Evolutionary conservation across 257 asterid genomes (phyloP).

Genomic region (Hygrophila difformis): DNA sequence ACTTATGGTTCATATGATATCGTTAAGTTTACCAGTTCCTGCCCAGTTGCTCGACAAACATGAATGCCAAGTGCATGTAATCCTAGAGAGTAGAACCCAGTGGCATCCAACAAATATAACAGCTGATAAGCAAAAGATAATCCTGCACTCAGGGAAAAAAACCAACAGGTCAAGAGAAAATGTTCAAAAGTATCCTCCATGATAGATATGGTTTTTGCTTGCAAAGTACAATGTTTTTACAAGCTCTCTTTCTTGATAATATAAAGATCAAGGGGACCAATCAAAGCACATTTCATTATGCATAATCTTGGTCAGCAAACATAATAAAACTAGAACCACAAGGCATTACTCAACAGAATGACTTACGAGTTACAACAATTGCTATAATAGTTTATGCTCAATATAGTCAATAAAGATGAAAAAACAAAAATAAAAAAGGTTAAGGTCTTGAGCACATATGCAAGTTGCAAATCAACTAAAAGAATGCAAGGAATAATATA

Average conservation of each 20-base stretch:
- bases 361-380: too few species aligned
- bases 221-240: neutral
- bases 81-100: constrained; percentile 85
- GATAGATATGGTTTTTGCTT: constrained; percentile 7
- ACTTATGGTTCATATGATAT: constrained; percentile 12
- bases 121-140: constrained; percentile 89
- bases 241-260: neutral
- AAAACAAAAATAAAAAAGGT: too few species aligned
- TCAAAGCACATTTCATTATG: neutral
- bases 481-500: too few species aligned
- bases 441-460: too few species aligned
- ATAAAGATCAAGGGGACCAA: too few species aligned
- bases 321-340: too few species aligned
- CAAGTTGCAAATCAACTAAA: too few species aligned
- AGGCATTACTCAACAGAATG: too few species aligned
- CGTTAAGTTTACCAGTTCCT: constrained; percentile 60
- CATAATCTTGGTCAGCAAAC: constrained; percentile 2
- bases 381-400: too few species aligned
- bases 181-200: constrained; percentile 9
- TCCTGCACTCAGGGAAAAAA: constrained; percentile 44
- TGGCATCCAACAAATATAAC: constrained; percentile 88
- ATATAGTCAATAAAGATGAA: too few species aligned
- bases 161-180: constrained; percentile 2
- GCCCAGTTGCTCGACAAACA: constrained; percentile 99
- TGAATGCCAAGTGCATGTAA: constrained; percentile 86